Conservation (phyloP, 192 early-diverging fungal species). For the Backusella psychrophila region DNA sequence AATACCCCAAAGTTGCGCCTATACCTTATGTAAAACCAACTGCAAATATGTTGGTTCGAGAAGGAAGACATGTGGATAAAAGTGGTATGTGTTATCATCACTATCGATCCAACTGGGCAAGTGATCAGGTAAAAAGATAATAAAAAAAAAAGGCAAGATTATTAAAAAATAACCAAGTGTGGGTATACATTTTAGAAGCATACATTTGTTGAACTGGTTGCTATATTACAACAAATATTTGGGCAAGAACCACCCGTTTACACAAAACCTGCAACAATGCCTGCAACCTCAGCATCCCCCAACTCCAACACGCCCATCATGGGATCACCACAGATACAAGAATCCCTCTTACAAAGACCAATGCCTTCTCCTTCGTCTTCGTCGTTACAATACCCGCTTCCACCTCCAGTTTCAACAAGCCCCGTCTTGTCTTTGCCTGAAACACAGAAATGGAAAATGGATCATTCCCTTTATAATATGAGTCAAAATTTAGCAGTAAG, state of each 20-base stretch:
- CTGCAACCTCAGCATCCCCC: conserved; percentile 37
- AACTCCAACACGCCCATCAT: conserved; percentile 24
- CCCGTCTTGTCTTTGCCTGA: background rate
- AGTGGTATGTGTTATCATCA: conserved; percentile 82
- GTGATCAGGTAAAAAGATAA: conserved; percentile 28
- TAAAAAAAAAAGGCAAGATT: too few species aligned
- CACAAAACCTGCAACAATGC: conserved; percentile 43
- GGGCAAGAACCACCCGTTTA: conserved; percentile 78
- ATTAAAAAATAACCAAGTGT: background rate
- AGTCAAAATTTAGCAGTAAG: conserved; percentile 17
- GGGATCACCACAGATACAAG: conserved; percentile 31
- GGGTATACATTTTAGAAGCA: conserved; percentile 20
- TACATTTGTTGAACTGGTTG: conserved; percentile 55
- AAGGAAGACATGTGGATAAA: conserved; percentile 80
- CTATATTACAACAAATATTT: conserved; percentile 72
- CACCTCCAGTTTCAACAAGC: conserved; percentile 8
- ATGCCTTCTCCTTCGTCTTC: background rate
- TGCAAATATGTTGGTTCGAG: conserved; percentile 78
- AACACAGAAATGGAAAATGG: background rate
- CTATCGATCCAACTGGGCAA: conserved; percentile 77
- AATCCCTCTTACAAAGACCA: conserved; percentile 15
- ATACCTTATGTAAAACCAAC: conserved; percentile 89
- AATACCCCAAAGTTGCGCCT: conserved; percentile 79
- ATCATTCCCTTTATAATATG: conserved; percentile 8
- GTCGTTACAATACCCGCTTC: conserved; percentile 10